These are phyloP conservation scores for Teratosphaeria nubilosa DNA, from an alignment of 2,329 filamentous ascomycete species.

Conservation along the genomic window DNA sequence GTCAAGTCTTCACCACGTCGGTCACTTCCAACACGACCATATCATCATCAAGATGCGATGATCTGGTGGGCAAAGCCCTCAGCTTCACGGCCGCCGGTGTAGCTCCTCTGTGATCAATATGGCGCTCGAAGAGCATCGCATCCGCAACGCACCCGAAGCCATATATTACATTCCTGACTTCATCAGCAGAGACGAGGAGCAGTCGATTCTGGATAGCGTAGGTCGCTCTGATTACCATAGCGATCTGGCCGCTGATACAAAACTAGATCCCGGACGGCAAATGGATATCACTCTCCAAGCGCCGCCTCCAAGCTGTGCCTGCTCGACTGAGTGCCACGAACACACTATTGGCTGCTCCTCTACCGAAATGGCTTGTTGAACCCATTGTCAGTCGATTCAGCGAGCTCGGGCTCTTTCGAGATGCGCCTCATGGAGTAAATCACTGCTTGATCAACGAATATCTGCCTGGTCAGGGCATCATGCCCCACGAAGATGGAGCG, in stretches of 20 bases:
- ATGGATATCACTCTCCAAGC: conserved; percentile 83
- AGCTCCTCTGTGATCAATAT: not conserved
- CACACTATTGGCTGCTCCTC: conserved; percentile 59
- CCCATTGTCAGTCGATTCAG: conserved; percentile 55
- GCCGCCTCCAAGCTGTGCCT: conserved; percentile 83
- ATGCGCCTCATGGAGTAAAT: conserved; percentile 73
- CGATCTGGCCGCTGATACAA: conserved; percentile 25
- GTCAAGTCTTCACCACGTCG: not conserved
- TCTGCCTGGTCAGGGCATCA: conserved; percentile 77
- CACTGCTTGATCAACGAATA: conserved; percentile 95
- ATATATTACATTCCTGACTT: conserved; percentile 77
- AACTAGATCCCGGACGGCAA: conserved; percentile 40
- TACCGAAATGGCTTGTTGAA: conserved; percentile 64
- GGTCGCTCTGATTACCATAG: not conserved
- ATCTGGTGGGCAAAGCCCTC: not conserved
- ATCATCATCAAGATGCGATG: not conserved
- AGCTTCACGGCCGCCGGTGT: not conserved
- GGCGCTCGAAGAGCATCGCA: conserved; percentile 7
- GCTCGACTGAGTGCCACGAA: conserved; percentile 67
- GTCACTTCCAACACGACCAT: not conserved
- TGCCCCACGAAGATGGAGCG: conserved; percentile 87
- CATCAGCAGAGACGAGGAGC: conserved; percentile 66
- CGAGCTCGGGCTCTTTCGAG: conserved; percentile 40
- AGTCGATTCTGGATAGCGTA: conserved; percentile 60
- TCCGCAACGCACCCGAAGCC: conserved; percentile 9